A percentile compares a stretch with the other conserved stretches of the same genome.
phyloP scores from a whole-genome alignment of 164 flowering plant genomes.

The Santalum album region DNA sequence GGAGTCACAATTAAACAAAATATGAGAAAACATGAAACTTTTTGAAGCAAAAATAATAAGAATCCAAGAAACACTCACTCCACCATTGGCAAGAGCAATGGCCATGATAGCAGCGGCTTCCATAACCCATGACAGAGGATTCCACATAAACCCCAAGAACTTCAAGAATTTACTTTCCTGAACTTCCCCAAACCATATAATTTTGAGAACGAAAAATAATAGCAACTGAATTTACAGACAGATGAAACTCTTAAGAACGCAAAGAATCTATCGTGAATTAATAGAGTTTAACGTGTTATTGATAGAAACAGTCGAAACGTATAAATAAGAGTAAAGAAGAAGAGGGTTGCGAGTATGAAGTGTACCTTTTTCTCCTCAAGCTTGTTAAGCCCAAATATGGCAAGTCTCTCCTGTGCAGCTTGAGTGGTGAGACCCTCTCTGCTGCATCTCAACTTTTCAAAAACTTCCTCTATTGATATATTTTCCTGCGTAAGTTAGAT shows the following conservation, averaged over 20 bases:
- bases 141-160: slow-evolving; percentile 92
- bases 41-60: no score
- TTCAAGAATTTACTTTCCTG: slow-evolving; percentile 80
- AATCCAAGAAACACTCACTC: slow-evolving; percentile 38
- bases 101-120: slow-evolving; percentile 91
- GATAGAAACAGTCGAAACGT: no score
- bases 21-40: no score
- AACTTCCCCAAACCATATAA: no score
- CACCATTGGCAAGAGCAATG: slow-evolving; percentile 89
- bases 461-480: slow-evolving; percentile 73
- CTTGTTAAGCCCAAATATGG: slow-evolving; percentile 67
- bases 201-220: background rate
- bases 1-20: no score
- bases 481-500: slow-evolving; percentile 56
- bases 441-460: slow-evolving; percentile 67
- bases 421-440: slow-evolving; percentile 49
- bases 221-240: background rate
- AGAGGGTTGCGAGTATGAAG: background rate
- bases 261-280: no score
- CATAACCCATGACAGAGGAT: slow-evolving; percentile 93
- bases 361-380: slow-evolving; percentile 73
- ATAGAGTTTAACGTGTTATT: no score
- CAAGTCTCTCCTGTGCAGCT: slow-evolving; percentile 55
- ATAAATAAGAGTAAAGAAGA: no score
- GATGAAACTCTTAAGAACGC: background rate